Percentiles rank a stretch among this genome's conserved stretches.
Evolutionary conservation across 1,284 basidiomycete genomes (phyloP).

Genomic region (Cryptococcus sp.): DNA sequence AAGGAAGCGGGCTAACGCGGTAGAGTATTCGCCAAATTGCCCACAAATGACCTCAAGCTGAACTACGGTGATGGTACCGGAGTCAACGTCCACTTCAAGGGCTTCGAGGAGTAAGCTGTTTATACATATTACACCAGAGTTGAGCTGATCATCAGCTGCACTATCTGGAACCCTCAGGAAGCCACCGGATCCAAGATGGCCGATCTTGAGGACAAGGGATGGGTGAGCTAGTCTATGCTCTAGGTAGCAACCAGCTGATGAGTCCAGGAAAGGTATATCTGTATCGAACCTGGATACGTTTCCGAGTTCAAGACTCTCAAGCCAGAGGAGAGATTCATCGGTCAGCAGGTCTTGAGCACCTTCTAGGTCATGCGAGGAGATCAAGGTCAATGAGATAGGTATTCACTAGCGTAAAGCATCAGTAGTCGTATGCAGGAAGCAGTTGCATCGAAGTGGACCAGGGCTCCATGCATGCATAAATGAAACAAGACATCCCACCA

Average conservation of each 20-base stretch:
- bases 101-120: slow-evolving; percentile 57
- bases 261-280: slow-evolving; percentile 68
- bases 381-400: neutral
- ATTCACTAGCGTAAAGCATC: neutral
- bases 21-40: slow-evolving; percentile 43
- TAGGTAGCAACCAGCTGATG: slow-evolving; percentile 1
- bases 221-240: slow-evolving; percentile 53
- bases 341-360: slow-evolving; percentile 60
- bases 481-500: neutral
- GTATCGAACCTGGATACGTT: slow-evolving; percentile 81
- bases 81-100: slow-evolving; percentile 57
- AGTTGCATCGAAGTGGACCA: neutral
- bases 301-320: slow-evolving; percentile 50
- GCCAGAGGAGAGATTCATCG: slow-evolving; percentile 65
- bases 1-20: neutral
- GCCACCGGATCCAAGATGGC: slow-evolving; percentile 64
- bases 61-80: slow-evolving; percentile 34
- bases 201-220: slow-evolving; percentile 82
- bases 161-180: slow-evolving; percentile 76
- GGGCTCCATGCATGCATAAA: neutral
- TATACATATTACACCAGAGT: neutral
- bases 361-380: slow-evolving; percentile 16
- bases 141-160: slow-evolving; percentile 16
- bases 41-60: slow-evolving; percentile 33
- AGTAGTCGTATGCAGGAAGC: neutral